Evolutionary conservation across 495 filamentous ascomycete species (phyloP), one percentile per base, ranked within the genome.

Genomic region (Penicillium maclennaniae): DNA sequence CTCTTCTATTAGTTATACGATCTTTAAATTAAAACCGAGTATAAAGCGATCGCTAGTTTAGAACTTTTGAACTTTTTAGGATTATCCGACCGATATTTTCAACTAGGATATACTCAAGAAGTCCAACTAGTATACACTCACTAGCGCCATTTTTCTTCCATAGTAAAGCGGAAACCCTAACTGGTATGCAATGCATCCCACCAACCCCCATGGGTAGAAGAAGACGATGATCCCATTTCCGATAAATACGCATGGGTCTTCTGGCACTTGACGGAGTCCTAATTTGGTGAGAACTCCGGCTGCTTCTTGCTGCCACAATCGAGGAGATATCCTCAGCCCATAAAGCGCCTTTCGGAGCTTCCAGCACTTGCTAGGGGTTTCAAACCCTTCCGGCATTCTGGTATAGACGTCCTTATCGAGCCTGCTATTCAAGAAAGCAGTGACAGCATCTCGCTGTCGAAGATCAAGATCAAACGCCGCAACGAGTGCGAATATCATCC

Each of bases 291-390:
- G 46, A n/a, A 56, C 55, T 31, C 15, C n/a, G 8, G 48, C 38
- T 0, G 63, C 44, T 26, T 68, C 56, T 14, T 55, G 41, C 27
- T 65, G 53, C 59, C 54, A 69, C 17, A 69, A 47, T 1, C 44
- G 25, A 25, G 56, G 56, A 10, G 65, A 61, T 28, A 49, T 50
- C 10, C 62, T 39, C 2, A 68, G 53, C 15, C 61, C 65, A 47
- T 68, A 68, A 21, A 68, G 21, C 1, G 62, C 65, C 44, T 44
- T 43, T 2, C 6, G 12, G 9, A 53, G 51, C 36, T 31, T 25
- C 51, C 27, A 53, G 8, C 20, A 27, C 34, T 20, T 53, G 3
- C 51, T 36, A 34, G 10, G 20, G 7, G 7, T 17, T 4, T 2
- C 3, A 36, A 53, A 53, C 1, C 51, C 51, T 23, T 47, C 26